Evolutionary conservation across 1,284 basidiomycete genomes (phyloP), one percentile per base, ranked within the genome.

Genomic region (Anthracocystis panici-leucophaei): DNA sequence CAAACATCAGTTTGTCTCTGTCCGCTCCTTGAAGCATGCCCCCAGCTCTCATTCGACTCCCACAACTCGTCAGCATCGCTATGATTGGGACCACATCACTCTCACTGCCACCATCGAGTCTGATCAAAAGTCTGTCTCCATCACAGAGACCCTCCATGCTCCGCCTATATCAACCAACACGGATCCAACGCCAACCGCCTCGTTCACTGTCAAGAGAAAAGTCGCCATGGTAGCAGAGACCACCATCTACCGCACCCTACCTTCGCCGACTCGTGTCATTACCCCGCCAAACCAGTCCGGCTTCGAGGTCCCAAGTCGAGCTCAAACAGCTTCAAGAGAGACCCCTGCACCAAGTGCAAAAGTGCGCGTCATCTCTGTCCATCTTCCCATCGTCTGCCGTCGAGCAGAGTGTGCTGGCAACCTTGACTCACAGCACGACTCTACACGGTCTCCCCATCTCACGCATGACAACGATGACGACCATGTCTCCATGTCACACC

Each of bases 1-100:
- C 59, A 65, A 62, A 48, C 48, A 72, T n/a, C 69, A 72, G 9
- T 72, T 58, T 23, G 69, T 65, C 50, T 65, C 63, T n/a, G 63
- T 72, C 3, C 69, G 69, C 3, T 65, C 69, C 14, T n/a, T 59
- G 21, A 46, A 46, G 3, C 61, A 64, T 29, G 21, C 53, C 1
- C 35, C 41, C 1, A 11, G 14, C 18, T 14, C 38, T 7, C 31
- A 38, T 5, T 4, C 38, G 27, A 9, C 21, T 1, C 1, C n/a
- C 0, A 1, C 44, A n/a, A n/a, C n/a, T 18, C n/a, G 10, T 11
- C 21, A 42, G 20, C 29, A 53, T 29, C 14, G 16, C 2, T 57
- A 65, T 25, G 45, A 60, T 40, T 70, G 67, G 67, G 52, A 41
- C 20, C 33, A 57, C 10, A 33, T 65, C 25, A 61, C 62, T 10